Conservation (phyloP, 2,329 filamentous ascomycete species). For the Alternaria conjuncta region DNA sequence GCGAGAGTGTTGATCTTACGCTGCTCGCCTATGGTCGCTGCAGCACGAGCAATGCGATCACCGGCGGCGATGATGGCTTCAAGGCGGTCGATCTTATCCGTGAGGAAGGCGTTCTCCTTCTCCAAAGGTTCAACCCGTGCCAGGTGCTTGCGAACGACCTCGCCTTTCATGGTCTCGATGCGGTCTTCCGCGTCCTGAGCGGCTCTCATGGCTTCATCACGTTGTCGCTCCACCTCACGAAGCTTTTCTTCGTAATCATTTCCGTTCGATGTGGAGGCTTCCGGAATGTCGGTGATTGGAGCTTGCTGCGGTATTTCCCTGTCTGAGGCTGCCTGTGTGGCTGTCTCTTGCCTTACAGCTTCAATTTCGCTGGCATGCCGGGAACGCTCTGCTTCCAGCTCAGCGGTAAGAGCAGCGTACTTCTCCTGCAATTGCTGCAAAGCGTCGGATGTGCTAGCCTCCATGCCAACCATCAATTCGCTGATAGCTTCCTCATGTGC, state of each 20-base stretch:
- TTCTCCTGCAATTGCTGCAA: conserved; percentile 44
- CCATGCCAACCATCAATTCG: conserved; percentile 45
- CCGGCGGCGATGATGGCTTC: conserved; percentile 45
- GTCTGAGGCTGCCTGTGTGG: conserved; percentile 21
- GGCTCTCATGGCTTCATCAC: conserved; percentile 26
- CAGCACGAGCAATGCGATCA: conserved; percentile 45
- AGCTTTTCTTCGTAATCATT: conserved; percentile 20
- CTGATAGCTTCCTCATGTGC: conserved; percentile 46
- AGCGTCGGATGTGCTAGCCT: conserved; percentile 40
- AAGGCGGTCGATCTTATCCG: conserved; percentile 44
- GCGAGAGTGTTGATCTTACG: conserved; percentile 39
- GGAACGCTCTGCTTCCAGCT: conserved; percentile 26
- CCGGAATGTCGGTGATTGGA: conserved; percentile 15
- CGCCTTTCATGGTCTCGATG: conserved; percentile 46
- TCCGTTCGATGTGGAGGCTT: conserved; percentile 15
- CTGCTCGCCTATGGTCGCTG: conserved; percentile 43
- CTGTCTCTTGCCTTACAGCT: conserved; percentile 20
- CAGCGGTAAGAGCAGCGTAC: conserved; percentile 32
- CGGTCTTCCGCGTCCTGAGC: conserved; percentile 38
- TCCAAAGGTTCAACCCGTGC: conserved; percentile 44
- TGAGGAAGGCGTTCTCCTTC: conserved; percentile 38
- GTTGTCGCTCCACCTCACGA: conserved; percentile 23
- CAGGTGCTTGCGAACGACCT: conserved; percentile 46
- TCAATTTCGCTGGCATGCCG: conserved; percentile 32
- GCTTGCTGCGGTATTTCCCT: conserved; percentile 25